Conservation (phyloP, 2,329 filamentous ascomycete genomes). For the Escovopsis sp. region DNA sequence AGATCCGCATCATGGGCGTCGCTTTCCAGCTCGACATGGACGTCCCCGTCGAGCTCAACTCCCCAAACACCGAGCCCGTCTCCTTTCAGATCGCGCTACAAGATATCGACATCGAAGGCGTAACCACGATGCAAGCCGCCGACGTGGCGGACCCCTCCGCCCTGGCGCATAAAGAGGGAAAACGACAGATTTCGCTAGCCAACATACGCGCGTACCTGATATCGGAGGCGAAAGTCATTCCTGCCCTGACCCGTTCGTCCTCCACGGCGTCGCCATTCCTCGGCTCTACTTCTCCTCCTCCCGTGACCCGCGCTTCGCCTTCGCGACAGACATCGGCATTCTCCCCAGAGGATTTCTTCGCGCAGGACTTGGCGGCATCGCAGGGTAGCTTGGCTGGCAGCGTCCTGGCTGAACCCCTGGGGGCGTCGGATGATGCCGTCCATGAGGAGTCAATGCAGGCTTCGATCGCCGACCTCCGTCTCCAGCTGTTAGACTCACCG, state of each 20-base stretch:
- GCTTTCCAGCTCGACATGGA: slow-evolving; percentile 51
- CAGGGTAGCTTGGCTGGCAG: slow-evolving; percentile 14
- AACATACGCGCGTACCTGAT: slow-evolving; percentile 51
- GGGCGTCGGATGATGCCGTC: slow-evolving; percentile 13
- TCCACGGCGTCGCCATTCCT: slow-evolving; percentile 30
- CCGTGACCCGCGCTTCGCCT: slow-evolving; percentile 23
- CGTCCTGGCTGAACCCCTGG: slow-evolving; percentile 6
- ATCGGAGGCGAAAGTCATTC: slow-evolving; percentile 52
- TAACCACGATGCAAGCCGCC: slow-evolving; percentile 31
- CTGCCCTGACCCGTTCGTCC: slow-evolving; percentile 41
- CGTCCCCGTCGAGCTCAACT: slow-evolving; percentile 33
- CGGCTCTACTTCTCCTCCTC: slow-evolving; percentile 32
- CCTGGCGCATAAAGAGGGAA: slow-evolving; percentile 40
- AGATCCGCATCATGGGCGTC: slow-evolving; percentile 51
- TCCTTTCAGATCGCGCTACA: slow-evolving; percentile 53
- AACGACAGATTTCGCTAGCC: slow-evolving; percentile 48
- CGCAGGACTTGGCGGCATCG: background rate
- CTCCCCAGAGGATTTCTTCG: slow-evolving; percentile 14
- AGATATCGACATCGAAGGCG: slow-evolving; percentile 50
- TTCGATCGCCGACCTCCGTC: background rate
- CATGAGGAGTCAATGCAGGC: background rate
- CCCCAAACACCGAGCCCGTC: slow-evolving; percentile 36
- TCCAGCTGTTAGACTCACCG: slow-evolving; percentile 9
- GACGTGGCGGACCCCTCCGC: slow-evolving; percentile 21
- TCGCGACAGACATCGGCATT: slow-evolving; percentile 17